Percentiles rank a stretch among this genome's conserved stretches.
Conservation (phyloP, 768 basidiomycete genomes). For the Termitomyces titanicus region DNA sequence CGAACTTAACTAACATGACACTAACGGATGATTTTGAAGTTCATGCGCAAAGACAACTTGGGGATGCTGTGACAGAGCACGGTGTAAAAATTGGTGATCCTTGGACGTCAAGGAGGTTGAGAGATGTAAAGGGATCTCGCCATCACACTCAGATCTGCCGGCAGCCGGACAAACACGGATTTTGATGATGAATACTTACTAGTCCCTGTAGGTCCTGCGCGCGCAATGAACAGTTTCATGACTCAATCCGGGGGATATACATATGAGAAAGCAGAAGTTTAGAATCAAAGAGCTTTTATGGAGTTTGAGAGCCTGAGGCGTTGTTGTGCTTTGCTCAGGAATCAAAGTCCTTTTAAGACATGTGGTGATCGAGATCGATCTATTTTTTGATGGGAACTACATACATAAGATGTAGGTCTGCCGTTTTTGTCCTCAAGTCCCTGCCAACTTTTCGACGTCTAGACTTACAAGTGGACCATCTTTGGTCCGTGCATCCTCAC, state of each 20-base stretch:
- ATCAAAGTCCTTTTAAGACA: background rate
- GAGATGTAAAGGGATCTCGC: background rate
- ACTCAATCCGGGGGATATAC: no score
- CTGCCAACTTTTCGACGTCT: conserved; percentile 6
- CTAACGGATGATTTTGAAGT: no score
- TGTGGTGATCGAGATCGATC: conserved; percentile 14
- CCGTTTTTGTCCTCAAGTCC: background rate
- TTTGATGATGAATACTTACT: no score
- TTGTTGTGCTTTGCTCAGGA: conserved; percentile 3
- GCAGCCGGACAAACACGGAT: background rate
- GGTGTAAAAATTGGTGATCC: background rate
- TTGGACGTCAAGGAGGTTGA: background rate
- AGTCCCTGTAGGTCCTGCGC: no score
- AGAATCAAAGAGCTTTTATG: no score
- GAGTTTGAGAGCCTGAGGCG: no score
- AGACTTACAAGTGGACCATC: background rate
- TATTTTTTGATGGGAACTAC: conserved; percentile 10
- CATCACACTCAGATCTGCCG: conserved; percentile 2
- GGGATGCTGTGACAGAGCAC: no score
- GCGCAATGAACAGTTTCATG: no score
- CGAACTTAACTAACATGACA: no score
- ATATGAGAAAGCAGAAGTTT: background rate
- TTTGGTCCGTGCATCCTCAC: background rate
- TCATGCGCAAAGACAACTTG: no score
- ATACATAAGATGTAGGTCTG: background rate